These are phyloP conservation scores for Keithomyces neogunnii DNA, from an alignment of 2,329 filamentous ascomycete genomes.

Conservation along the genomic window DNA sequence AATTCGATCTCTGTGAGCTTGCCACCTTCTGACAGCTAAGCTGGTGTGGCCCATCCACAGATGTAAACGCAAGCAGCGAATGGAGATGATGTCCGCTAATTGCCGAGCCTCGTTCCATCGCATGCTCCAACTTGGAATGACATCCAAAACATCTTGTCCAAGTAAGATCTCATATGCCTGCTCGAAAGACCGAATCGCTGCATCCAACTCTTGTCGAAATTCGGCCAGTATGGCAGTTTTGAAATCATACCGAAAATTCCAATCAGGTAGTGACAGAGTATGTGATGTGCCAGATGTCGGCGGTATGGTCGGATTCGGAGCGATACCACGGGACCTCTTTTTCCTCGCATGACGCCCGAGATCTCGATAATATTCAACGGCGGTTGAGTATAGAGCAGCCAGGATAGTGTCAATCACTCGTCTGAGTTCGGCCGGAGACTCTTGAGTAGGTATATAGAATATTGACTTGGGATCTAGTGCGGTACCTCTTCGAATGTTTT, in stretches of 20 bases:
- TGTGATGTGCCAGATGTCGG: constrained; percentile 79
- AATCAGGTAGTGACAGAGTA: constrained; percentile 74
- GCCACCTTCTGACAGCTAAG: constrained; percentile 72
- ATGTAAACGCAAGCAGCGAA: constrained; percentile 75
- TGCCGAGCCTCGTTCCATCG: constrained; percentile 91
- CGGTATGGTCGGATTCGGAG: constrained; percentile 73
- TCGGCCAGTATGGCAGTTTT: constrained; percentile 88
- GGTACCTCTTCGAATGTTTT: constrained; percentile 70
- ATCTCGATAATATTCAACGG: constrained; percentile 88
- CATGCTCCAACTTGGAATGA: constrained; percentile 81
- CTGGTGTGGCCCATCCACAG: constrained; percentile 75
- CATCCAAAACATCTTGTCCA: constrained; percentile 75
- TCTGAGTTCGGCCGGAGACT: constrained; percentile 61
- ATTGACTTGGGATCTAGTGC: constrained; percentile 76
- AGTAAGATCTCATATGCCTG: constrained; percentile 79
- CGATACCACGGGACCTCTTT: constrained; percentile 72
- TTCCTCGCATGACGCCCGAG: constrained; percentile 85
- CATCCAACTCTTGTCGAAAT: constrained; percentile 87
- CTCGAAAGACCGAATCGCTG: constrained; percentile 76
- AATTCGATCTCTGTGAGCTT: constrained; percentile 64
- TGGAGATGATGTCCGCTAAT: constrained; percentile 70
- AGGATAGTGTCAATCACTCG: constrained; percentile 68
- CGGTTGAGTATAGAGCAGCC: constrained; percentile 60
- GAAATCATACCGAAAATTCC: constrained; percentile 92
- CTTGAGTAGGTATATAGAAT: constrained; percentile 72